Evolutionary conservation across 192 early-diverging fungal genomes (phyloP).

Genomic region (Backusella circina): DNA sequence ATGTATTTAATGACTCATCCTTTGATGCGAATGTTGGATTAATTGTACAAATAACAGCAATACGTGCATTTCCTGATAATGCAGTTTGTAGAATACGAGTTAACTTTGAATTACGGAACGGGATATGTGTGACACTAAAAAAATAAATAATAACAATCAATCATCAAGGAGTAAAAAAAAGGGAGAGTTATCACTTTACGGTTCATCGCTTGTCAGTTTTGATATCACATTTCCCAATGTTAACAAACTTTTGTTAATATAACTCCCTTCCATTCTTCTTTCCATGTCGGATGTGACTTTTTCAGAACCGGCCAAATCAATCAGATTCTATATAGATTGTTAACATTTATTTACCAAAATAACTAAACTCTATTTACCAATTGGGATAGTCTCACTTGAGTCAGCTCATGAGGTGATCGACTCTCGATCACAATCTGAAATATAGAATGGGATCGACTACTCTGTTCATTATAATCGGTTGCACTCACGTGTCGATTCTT

Average conservation of each 20-base stretch:
- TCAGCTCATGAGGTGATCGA: neutral
- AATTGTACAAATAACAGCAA: conserved; percentile 92
- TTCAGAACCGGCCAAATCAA: conserved; percentile 97
- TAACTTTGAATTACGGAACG: conserved; percentile 95
- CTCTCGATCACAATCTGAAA: conserved; percentile 70
- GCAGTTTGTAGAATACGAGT: conserved; percentile 95
- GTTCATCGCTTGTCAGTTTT: conserved; percentile 68
- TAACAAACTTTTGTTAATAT: conserved; percentile 89
- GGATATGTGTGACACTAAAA: conserved; percentile 67
- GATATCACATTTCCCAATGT: conserved; percentile 92
- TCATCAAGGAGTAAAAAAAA: neutral
- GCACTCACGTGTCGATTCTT: conserved; percentile 78
- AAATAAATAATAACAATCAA: neutral
- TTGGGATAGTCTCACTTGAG: conserved; percentile 33
- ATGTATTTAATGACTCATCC: conserved; percentile 88
- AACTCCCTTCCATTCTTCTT: conserved; percentile 94
- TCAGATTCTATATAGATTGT: conserved; percentile 63
- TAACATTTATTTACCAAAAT: neutral
- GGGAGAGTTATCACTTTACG: conserved; percentile 15
- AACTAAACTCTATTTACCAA: conserved; percentile 15
- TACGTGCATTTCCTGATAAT: conserved; percentile 86
- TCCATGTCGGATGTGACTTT: conserved; percentile 82
- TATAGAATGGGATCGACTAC: conserved; percentile 92
- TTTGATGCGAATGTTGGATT: conserved; percentile 73
- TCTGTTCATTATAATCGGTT: conserved; percentile 91